phyloP scores from a whole-genome alignment of 78 protist genomes.

The Cavenderia fasciculata region DNA sequence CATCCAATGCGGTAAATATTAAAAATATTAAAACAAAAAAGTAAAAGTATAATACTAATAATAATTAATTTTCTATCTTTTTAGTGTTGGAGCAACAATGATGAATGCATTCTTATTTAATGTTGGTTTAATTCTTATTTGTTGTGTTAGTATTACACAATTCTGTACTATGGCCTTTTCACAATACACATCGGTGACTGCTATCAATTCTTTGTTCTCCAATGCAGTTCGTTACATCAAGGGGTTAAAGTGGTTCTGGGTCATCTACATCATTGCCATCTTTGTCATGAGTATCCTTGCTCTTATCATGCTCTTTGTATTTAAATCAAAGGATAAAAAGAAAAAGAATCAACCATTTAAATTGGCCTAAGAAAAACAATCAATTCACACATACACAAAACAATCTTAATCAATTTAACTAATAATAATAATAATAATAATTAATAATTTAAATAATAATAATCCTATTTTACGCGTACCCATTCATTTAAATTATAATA shows the following conservation, averaged over 20 bases:
- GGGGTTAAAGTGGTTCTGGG: constrained; percentile 77
- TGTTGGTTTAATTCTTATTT: constrained; percentile 83
- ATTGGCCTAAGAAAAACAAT: no score
- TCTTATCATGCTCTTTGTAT: constrained; percentile 39
- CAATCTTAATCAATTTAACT: no score
- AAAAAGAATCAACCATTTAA: no score
- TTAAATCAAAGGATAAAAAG: constrained; percentile 69
- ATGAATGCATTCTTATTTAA: constrained; percentile 96
- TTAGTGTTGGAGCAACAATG: constrained; percentile 84
- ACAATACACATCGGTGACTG: constrained; percentile 83
- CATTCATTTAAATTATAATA: no score
- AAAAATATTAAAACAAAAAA: not conserved
- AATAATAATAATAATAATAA: no score
- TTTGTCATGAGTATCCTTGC: constrained; percentile 47
- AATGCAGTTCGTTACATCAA: constrained; percentile 39
- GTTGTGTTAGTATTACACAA: constrained; percentile 87
- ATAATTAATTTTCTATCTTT: not conserved
- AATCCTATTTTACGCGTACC: no score
- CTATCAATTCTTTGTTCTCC: constrained; percentile 65
- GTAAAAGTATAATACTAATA: not conserved
- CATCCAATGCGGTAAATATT: constrained; percentile 87
- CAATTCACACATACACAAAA: no score
- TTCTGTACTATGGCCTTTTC: constrained; percentile 88
- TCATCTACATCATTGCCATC: constrained; percentile 60
- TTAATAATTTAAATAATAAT: no score